A percentile compares a stretch with the other conserved stretches of the same genome.
These are phyloP conservation scores for Neohortaea acidophila DNA, from an alignment of 495 filamentous ascomycete genomes.

Conservation along the genomic window DNA sequence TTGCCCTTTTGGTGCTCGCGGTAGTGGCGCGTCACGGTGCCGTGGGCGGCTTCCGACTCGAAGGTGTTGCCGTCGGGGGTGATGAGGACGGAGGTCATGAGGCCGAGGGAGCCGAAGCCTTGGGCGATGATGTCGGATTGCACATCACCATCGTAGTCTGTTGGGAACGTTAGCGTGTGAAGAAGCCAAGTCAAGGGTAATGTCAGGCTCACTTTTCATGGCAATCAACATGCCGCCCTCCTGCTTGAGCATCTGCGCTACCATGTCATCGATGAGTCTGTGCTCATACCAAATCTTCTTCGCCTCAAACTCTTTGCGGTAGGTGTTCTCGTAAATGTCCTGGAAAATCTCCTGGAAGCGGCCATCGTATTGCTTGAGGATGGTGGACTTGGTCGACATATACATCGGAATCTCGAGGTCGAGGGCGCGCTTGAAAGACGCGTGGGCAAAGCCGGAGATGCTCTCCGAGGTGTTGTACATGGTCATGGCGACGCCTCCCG, in stretches of 20 bases:
- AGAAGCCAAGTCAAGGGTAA: not conserved
- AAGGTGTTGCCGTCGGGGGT: constrained; percentile 92
- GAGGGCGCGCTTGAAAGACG: constrained; percentile 86
- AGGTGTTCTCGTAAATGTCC: constrained; percentile 77
- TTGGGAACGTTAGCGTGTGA: constrained; percentile 9
- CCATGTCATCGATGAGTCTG: constrained; percentile 98
- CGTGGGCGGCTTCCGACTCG: constrained; percentile 95
- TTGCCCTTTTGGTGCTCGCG: constrained; percentile 94
- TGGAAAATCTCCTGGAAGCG: constrained; percentile 99
- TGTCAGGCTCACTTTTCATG: constrained; percentile 61
- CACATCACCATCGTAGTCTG: constrained; percentile 97
- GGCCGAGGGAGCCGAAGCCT: constrained; percentile 91
- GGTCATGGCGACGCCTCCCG: constrained; percentile 76
- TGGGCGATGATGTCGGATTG: constrained; percentile 97
- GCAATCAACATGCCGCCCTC: constrained; percentile 92
- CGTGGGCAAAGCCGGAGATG: constrained; percentile 86
- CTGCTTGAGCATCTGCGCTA: constrained; percentile 99
- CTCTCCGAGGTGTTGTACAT: constrained; percentile 97
- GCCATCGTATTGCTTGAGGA: constrained; percentile 96
- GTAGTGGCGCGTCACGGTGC: constrained; percentile 96
- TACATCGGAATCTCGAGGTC: constrained; percentile 78
- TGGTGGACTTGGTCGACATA: constrained; percentile 99
- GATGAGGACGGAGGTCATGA: constrained; percentile 95
- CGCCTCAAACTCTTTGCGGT: constrained; percentile 76
- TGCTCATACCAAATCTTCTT: constrained; percentile 98